Percentiles rank a stretch among this genome's conserved stretches.
These are phyloP conservation scores for Heteromeles arbutifolia DNA, from an alignment of 306 rosid genomes.

Conservation along the genomic window DNA sequence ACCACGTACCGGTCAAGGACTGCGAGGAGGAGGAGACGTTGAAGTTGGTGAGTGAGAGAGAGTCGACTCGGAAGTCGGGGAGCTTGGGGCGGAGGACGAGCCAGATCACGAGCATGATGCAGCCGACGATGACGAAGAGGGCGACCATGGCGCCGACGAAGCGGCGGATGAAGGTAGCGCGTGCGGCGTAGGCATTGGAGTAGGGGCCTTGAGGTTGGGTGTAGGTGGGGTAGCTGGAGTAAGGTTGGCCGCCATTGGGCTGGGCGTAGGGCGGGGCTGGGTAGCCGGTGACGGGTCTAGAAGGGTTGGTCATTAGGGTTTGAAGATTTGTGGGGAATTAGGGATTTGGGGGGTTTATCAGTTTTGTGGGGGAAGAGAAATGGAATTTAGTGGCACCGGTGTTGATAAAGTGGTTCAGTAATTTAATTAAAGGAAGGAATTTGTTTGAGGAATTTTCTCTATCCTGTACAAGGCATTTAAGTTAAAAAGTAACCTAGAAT, in stretches of 20 bases:
- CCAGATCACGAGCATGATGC: constrained; percentile 49
- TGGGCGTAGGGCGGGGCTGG: constrained; percentile 41
- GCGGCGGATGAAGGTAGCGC: constrained; percentile 51
- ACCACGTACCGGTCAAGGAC: constrained; percentile 56
- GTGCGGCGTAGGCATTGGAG: constrained; percentile 16
- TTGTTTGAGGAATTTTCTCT: too few species aligned
- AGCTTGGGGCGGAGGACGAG: constrained; percentile 78
- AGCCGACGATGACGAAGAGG: constrained; percentile 45
- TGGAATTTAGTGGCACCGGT: background rate
- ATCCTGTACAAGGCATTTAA: too few species aligned
- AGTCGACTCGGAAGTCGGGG: constrained; percentile 47
- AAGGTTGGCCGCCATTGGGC: constrained; percentile 39
- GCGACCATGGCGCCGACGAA: constrained; percentile 48
- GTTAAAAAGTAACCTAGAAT: too few species aligned
- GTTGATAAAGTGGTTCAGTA: too few species aligned
- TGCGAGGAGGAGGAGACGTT: constrained; percentile 37
- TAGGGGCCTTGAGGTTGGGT: constrained; percentile 16
- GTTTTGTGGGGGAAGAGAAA: background rate
- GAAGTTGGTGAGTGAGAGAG: constrained; percentile 44
- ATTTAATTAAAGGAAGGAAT: too few species aligned
- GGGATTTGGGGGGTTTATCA: background rate
- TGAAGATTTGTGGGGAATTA: background rate
- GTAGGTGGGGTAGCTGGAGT: constrained; percentile 32
- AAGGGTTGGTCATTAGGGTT: constrained; percentile 46
- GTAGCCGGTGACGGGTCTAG: constrained; percentile 77